Percentiles rank a stretch among this genome's conserved stretches.
Conservation (phyloP, 2,329 filamentous ascomycete species). For the Chaetomiaceae sp. region DNA sequence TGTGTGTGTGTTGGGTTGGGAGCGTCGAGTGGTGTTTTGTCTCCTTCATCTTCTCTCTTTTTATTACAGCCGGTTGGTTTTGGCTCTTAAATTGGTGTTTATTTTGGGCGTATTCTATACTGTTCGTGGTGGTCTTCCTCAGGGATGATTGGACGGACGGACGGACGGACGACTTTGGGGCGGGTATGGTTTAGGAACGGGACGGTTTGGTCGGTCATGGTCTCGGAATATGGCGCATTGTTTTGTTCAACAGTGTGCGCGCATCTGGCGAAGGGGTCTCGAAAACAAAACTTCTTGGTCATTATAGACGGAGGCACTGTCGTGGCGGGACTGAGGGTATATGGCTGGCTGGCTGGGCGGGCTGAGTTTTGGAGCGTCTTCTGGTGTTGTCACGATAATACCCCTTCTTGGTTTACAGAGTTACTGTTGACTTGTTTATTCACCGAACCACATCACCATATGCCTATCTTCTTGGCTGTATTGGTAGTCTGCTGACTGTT, state of each 20-base stretch:
- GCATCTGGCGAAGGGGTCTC: background rate
- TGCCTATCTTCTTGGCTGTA: too few species aligned
- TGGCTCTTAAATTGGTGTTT: too few species aligned
- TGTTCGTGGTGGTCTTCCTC: too few species aligned
- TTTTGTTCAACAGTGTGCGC: background rate
- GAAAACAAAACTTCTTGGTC: too few species aligned
- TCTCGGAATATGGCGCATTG: background rate
- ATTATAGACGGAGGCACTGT: constrained; percentile 2
- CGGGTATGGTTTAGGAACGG: background rate
- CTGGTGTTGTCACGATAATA: too few species aligned
- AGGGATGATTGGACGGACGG: background rate
- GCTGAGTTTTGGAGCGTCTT: too few species aligned
- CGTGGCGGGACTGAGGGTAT: background rate
- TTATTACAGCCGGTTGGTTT: too few species aligned
- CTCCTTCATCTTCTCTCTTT: background rate
- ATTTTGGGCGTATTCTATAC: too few species aligned
- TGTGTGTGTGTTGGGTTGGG: too few species aligned
- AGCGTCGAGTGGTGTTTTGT: background rate
- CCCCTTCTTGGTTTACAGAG: background rate
- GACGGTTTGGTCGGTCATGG: background rate
- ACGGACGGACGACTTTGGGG: background rate
- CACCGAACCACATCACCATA: too few species aligned
- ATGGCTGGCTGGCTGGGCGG: background rate
- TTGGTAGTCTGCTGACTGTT: too few species aligned
- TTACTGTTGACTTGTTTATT: background rate